Base-by-base conservation (phyloP, 805 yeast species). In the Wickerhamomyces sydowiorum region DNA sequence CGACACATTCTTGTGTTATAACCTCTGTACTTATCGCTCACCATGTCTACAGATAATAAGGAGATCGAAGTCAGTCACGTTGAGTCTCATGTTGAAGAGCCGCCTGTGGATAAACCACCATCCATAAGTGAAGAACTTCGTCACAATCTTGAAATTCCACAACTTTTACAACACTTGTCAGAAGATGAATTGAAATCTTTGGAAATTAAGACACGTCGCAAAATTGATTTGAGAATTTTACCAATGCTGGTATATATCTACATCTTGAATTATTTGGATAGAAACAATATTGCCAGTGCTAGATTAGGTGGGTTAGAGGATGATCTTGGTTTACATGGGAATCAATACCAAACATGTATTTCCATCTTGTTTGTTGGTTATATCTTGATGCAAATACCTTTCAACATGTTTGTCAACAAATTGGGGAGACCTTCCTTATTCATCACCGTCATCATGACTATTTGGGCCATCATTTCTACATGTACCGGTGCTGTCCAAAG, bases 321-420 rank as follows among this genome's bases (percentile, higher is more conserved):
- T 8, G 78, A 73, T 43, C 55, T 73, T 38, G 62, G 63, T 1
- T 58, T 73, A 33, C 46, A 54, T 4, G 75, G 75, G 7, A 54
- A 54, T 31, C 68, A 73, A 49, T 73, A 71, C 45, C 75, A 76
- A 51, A 72, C 74, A 7, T 66, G 71, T 56, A 71, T 76, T 42
- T 69, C 79, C 15, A 66, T 76, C 35, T 67, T 55, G 69, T 75
- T 47, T 39, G 71, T 70, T 17, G 80, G 80, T 15, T 75, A 75
- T 43, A 67, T 73, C 37, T 48, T 76, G 29, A 78, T 77, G 28
- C 76, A 71, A 45, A 62, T 75, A 22, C 80, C 80, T 9, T 65
- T 76, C 1, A 69, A 69, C 38, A 57, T 64, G 53, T 50, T 74
- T 12, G 51, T 73, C 39, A 71, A 67, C 48, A 56, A 64, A 36